Evolutionary conservation across 1,284 basidiomycete genomes (phyloP).

Genomic region (Microbotryum silenes-acaulis): DNA sequence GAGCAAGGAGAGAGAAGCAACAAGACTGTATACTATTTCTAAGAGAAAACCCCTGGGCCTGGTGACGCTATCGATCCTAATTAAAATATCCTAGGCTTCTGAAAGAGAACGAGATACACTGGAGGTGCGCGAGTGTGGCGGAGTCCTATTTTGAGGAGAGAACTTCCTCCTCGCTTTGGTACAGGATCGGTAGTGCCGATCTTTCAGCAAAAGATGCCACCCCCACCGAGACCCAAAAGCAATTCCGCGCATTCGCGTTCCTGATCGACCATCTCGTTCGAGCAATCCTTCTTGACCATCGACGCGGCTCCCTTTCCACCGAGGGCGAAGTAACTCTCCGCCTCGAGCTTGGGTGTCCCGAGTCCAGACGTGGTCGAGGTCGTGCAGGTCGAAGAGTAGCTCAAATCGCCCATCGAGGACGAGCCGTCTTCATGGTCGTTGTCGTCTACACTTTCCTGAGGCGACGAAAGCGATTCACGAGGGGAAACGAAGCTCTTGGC

Average conservation of each 20-base stretch:
- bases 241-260: slow-evolving; percentile 31
- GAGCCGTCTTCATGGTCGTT: neutral
- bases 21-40: neutral
- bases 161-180: no score
- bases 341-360: neutral
- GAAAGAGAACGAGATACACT: no score
- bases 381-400: slow-evolving; percentile 25
- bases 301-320: neutral
- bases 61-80: neutral
- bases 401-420: slow-evolving; percentile 18
- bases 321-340: slow-evolving; percentile 6
- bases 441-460: neutral
- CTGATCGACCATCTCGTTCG: slow-evolving; percentile 8
- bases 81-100: neutral
- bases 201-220: no score
- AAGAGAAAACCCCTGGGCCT: neutral
- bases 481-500: neutral
- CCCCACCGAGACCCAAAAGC: slow-evolving; percentile 25
- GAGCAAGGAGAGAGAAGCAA: neutral
- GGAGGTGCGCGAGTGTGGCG: no score
- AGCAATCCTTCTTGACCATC: neutral
- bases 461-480: neutral
- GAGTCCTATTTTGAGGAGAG: no score
- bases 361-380: slow-evolving; percentile 16
- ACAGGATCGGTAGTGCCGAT: no score